Evolutionary conservation across 1,139 yeast genomes (phyloP), one percentile per base, ranked within the genome.

Genomic region (Torulaspora globosa): DNA sequence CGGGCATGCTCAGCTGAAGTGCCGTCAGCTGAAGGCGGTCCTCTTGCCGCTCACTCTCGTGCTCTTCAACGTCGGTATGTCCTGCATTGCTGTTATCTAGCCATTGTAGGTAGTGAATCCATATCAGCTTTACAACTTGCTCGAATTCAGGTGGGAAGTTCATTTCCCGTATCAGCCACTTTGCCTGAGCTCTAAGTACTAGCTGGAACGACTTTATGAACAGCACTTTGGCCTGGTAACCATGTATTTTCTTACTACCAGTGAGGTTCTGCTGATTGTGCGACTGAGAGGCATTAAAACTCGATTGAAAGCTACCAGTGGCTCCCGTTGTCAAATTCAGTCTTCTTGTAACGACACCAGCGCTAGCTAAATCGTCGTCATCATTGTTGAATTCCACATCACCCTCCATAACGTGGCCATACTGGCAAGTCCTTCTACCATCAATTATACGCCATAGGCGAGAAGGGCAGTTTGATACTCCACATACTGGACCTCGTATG

Each of bases 331-430:
- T 72, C 27, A 76, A 67, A 44, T 78, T 80, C 42, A 84, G 60
- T 50, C 85, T 69, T 58, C 79, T 71, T 7, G 86, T 81, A n/a
- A 70, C 67, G 2, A 69, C 68, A 2, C 72, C 72, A 37, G 67
- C 65, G 2, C 71, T 71, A 40, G 62, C 63, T 12, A 66, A 63
- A 40, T 73, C 79, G 46, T 80, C 87, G 30, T 80, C 88, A 36
- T 85, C 96, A 58, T 84, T 90, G 53, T 84, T 83, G 56, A 79
- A 73, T 63, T 88, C 95, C 29, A 85, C 66, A 52, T 82, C 85
- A 34, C 92, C 90, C 53, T 84, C 92, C 66, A 79, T 78, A 15
- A 89, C 88, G 68, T 92, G 98, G 1, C 97, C 97, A 60, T 77
- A 84, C 60, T 86, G 90, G 63, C 98, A 92, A 18, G 88, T 82